phyloP scores from a whole-genome alignment of 2,329 filamentous ascomycete species.

The Trichoderma endophyticum region DNA sequence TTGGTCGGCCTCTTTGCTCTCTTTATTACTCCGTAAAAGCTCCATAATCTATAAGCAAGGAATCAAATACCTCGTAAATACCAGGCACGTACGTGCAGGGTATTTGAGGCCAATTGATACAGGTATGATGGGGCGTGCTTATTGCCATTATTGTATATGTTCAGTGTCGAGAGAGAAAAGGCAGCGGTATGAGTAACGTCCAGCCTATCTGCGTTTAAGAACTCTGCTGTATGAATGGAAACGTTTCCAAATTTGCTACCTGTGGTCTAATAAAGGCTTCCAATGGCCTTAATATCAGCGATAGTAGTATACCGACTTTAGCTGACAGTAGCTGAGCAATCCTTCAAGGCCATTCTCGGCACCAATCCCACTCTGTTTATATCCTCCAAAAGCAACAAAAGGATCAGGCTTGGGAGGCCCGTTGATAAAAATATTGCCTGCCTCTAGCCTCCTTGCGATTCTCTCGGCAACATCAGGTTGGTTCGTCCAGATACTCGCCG shows the following conservation, averaged over 20 bases:
- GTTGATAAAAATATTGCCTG: neutral
- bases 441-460: neutral
- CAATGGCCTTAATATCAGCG: neutral
- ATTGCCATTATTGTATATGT: neutral
- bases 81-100: neutral
- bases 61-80: neutral
- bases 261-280: too few relatives aligned
- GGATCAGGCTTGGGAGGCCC: neutral
- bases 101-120: neutral
- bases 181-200: too few relatives aligned
- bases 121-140: neutral
- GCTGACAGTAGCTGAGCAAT: neutral
- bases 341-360: neutral
- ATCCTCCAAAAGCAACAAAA: neutral
- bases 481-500: neutral
- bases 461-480: neutral
- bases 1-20: neutral
- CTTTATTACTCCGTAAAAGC: neutral
- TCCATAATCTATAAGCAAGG: neutral
- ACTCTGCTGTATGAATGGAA: too few relatives aligned
- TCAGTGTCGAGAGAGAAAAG: neutral
- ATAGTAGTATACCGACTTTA: neutral
- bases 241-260: neutral
- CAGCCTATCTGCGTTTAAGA: too few relatives aligned
- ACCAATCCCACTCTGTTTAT: neutral